A percentile compares a stretch with the other conserved stretches of the same genome.
These are phyloP conservation scores for Backusella mclennaniae DNA, from an alignment of 192 early-diverging fungal genomes.

Conservation along the genomic window DNA sequence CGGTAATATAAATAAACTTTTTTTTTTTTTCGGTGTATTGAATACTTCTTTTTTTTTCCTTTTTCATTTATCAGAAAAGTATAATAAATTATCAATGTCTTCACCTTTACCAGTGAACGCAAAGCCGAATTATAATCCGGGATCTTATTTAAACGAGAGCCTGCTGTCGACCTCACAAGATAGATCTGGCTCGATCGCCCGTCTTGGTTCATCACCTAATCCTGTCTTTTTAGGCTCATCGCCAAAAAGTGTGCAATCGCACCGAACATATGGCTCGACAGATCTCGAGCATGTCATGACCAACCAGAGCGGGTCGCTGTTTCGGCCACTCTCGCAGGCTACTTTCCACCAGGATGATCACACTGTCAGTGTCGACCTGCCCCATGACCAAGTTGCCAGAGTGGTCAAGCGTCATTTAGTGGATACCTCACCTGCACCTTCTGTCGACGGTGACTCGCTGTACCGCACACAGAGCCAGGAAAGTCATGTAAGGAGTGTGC, in stretches of 20 bases:
- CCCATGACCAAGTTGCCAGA: conserved; percentile 34
- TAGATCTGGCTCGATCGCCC: conserved; percentile 1
- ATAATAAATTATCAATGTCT: background rate
- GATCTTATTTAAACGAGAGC: background rate
- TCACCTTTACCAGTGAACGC: conserved; percentile 27
- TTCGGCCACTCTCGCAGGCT: conserved; percentile 12
- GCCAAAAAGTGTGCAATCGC: conserved; percentile 9
- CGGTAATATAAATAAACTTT: background rate
- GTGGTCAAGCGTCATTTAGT: conserved; percentile 35
- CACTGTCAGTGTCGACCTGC: conserved; percentile 25
- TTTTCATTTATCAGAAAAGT: background rate
- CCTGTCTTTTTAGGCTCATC: background rate
- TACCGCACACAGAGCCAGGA: background rate
- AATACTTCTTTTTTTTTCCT: background rate
- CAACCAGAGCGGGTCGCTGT: conserved; percentile 2
- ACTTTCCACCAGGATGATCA: conserved; percentile 25
- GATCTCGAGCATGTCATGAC: conserved; percentile 22
- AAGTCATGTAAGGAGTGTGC: conserved; percentile 11
- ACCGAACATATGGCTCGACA: conserved; percentile 7
- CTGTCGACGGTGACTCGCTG: background rate
- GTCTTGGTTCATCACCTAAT: conserved; percentile 14
- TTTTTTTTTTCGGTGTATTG: conserved; percentile 4
- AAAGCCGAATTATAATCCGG: background rate
- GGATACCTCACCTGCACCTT: conserved; percentile 20
- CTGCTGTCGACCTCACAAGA: conserved; percentile 14